These are phyloP conservation scores for Rhodofomes roseus DNA, from an alignment of 1,284 basidiomycete species.

Conservation along the genomic window DNA sequence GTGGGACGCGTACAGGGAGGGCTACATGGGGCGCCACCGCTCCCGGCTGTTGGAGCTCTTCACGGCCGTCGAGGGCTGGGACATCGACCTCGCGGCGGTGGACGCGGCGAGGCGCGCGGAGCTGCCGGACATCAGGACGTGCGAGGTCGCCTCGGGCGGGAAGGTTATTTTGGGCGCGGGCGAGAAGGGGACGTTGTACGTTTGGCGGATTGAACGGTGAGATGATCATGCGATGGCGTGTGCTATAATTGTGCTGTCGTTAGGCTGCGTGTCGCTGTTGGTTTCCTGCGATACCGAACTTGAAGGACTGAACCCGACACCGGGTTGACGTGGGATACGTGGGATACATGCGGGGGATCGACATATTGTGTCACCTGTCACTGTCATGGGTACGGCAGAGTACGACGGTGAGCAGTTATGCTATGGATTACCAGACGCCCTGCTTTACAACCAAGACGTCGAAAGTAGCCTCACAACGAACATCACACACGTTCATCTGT, in stretches of 20 bases:
- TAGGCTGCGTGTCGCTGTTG: background rate
- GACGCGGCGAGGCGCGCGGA: background rate
- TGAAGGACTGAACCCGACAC: no score
- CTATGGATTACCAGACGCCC: no score
- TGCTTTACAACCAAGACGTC: no score
- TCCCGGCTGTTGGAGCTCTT: constrained; percentile 15
- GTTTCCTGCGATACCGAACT: no score
- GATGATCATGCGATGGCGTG: background rate
- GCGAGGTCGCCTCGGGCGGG: constrained; percentile 24
- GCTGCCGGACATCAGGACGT: constrained; percentile 15
- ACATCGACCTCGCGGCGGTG: constrained; percentile 5
- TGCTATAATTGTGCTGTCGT: background rate
- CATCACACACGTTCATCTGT: background rate
- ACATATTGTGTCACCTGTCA: background rate
- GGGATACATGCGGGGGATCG: background rate
- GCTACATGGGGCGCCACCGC: constrained; percentile 1
- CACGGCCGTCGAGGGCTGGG: constrained; percentile 18
- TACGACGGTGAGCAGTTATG: no score
- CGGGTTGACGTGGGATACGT: background rate
- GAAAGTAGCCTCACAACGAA: background rate
- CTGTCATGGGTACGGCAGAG: no score
- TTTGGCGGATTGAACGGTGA: constrained; percentile 9
- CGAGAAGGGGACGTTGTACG: constrained; percentile 19
- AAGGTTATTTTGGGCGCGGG: constrained; percentile 21
- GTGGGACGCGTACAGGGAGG: background rate